Percentiles rank a stretch among this genome's conserved stretches.
Evolutionary conservation across 2,329 filamentous ascomycete genomes (phyloP).

Genomic region (Diaporthe helianthi): DNA sequence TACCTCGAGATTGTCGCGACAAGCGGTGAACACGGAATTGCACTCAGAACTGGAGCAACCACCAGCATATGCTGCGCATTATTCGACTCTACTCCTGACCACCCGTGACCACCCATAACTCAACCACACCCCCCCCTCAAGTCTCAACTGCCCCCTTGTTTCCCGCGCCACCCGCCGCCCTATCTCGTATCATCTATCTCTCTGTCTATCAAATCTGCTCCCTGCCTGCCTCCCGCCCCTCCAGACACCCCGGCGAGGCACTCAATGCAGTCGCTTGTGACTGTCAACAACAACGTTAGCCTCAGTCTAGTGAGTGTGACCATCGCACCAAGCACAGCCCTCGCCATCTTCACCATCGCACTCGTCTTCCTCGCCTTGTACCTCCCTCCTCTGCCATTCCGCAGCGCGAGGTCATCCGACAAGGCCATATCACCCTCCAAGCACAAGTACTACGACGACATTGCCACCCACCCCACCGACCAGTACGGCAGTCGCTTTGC

Average conservation of each 20-base stretch:
- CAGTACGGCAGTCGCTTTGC: slow-evolving; percentile 21
- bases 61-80: background rate
- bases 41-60: background rate
- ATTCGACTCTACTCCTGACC: background rate
- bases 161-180: slow-evolving; percentile 29
- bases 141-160: background rate
- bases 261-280: slow-evolving; percentile 65
- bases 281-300: slow-evolving; percentile 67
- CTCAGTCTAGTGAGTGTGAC: slow-evolving; percentile 65
- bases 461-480: background rate
- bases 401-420: slow-evolving; percentile 22
- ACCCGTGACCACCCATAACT: background rate
- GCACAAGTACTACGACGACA: slow-evolving; percentile 18
- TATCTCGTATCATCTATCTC: slow-evolving; percentile 1
- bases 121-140: background rate
- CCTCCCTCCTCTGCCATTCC: slow-evolving; percentile 43
- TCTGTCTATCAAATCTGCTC: background rate
- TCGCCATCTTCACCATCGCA: slow-evolving; percentile 57
- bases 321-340: slow-evolving; percentile 64
- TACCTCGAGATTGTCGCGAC: background rate
- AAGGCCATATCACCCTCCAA: slow-evolving; percentile 25
- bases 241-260: slow-evolving; percentile 25
- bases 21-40: slow-evolving; percentile 1
- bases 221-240: background rate
- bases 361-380: slow-evolving; percentile 61